Conservation (phyloP, 176 grass and related monocot genomes). For the bread wheat (Triticum aestivum) region DNA sequence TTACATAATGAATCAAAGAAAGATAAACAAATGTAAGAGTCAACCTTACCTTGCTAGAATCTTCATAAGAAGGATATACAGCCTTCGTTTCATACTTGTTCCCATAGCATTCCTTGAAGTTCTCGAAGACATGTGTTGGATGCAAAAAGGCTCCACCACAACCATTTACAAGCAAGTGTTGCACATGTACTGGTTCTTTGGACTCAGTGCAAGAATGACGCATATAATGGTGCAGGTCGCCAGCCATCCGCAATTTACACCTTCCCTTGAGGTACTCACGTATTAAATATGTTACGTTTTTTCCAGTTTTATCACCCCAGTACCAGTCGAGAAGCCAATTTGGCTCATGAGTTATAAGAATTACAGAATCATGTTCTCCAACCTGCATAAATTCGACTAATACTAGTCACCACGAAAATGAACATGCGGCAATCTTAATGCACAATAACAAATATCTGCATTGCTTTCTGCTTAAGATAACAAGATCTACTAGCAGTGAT, state of each 20-base stretch:
- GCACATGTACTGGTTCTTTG: conserved; percentile 61
- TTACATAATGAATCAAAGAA: conserved; percentile 2
- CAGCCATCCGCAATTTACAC: conserved; percentile 92
- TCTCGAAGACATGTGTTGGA: conserved; percentile 89
- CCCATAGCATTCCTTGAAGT: conserved; percentile 77
- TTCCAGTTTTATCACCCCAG: conserved; percentile 74
- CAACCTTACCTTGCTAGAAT: conserved; percentile 88
- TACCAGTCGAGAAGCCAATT: conserved; percentile 99
- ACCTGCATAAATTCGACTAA: conserved; percentile 50
- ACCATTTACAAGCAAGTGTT: conserved; percentile 94
- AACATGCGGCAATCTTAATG: background rate
- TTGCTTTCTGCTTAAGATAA: conserved; percentile 17
- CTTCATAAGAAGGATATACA: conserved; percentile 72
- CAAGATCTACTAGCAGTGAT: conserved; percentile 1
- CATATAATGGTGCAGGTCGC: conserved; percentile 99
- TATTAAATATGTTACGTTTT: conserved; percentile 84
- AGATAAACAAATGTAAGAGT: background rate
- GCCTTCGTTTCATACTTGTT: conserved; percentile 82
- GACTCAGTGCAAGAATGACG: conserved; percentile 68
- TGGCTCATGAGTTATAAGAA: conserved; percentile 96
- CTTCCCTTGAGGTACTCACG: conserved; percentile 79
- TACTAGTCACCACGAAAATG: background rate
- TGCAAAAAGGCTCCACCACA: conserved; percentile 98
- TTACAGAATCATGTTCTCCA: conserved; percentile 75
- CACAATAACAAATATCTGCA: background rate